Evolutionary conservation across 768 basidiomycete genomes (phyloP).

Genomic region (Russula foetens): DNA sequence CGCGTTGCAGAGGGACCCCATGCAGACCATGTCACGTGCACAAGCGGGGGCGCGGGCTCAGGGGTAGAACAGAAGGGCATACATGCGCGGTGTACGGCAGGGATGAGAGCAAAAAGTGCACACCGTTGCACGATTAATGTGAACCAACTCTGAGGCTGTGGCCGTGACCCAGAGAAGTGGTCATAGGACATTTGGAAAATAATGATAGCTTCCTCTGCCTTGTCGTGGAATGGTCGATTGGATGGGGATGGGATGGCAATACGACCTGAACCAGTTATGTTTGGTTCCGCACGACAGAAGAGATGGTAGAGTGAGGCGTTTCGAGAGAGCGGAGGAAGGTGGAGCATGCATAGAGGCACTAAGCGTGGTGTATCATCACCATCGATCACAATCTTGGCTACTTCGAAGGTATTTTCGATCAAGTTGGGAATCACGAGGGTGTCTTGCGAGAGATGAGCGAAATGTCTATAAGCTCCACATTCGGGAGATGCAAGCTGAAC

Average conservation of each 20-base stretch:
- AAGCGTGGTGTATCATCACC: conserved; percentile 1
- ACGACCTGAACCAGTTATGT: conserved; percentile 9
- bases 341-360: conserved; percentile 17
- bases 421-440: conserved; percentile 24
- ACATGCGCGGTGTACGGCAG: not conserved
- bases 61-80: not conserved
- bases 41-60: not conserved
- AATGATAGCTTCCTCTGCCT: conserved; percentile 22
- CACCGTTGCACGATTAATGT: conserved; percentile 23
- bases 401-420: conserved; percentile 19
- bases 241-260: not conserved
- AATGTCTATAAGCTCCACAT: conserved; percentile 20
- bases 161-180: conserved; percentile 7
- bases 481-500: conserved; percentile 13
- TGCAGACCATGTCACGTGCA: conserved; percentile 16
- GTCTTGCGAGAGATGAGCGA: conserved; percentile 24
- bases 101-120: conserved; percentile 17
- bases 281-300: conserved; percentile 26
- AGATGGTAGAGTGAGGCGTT: conserved; percentile 19
- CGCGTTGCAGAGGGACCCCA: conserved; percentile 25
- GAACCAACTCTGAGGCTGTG: too few species aligned
- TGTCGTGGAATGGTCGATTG: conserved; percentile 21
- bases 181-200: conserved; percentile 21
- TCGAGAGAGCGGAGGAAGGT: conserved; percentile 18
- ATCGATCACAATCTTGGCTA: conserved; percentile 12